Conservation (phyloP, 768 basidiomycete genomes). For the Candolleomyces eurysporus region DNA sequence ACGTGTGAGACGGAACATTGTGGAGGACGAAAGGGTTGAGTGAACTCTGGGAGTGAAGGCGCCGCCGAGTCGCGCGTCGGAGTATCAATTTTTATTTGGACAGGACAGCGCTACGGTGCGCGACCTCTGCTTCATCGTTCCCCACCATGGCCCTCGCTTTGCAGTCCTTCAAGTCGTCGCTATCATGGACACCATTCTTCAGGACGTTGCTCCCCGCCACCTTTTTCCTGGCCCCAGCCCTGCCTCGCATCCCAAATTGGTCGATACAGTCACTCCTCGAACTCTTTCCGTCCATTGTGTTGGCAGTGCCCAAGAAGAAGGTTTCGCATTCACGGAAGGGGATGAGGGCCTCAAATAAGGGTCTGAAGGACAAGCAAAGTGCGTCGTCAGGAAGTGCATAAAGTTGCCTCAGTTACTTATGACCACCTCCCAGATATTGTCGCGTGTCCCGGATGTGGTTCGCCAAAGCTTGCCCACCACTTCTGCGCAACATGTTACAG, state of each 20-base stretch:
- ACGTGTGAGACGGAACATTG: conserved; percentile 77
- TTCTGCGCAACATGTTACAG: conserved; percentile 82
- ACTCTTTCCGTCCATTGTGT: conserved; percentile 82
- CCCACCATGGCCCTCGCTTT: conserved; percentile 34
- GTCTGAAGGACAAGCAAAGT: conserved; percentile 93
- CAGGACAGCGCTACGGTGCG: conserved; percentile 14
- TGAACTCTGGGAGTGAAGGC: background rate
- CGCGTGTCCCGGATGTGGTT: conserved; percentile 87
- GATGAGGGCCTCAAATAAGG: conserved; percentile 95
- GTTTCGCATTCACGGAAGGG: conserved; percentile 89
- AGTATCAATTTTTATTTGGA: conserved; percentile 34
- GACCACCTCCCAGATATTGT: conserved; percentile 65
- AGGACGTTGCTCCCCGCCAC: conserved; percentile 18
- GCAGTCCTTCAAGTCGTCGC: conserved; percentile 3
- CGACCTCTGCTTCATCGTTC: conserved; percentile 6
- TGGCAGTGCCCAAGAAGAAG: conserved; percentile 94
- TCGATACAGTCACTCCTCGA: conserved; percentile 50
- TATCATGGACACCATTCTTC: conserved; percentile 15
- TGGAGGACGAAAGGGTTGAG: conserved; percentile 20
- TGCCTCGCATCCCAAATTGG: conserved; percentile 21
- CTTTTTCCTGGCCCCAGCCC: conserved; percentile 21
- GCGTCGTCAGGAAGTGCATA: conserved; percentile 19
- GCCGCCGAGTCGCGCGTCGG: conserved; percentile 30
- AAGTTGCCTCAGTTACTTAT: background rate
- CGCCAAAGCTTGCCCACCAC: conserved; percentile 85